Percentiles rank a stretch among this genome's conserved stretches.
Conservation (phyloP, 1,284 basidiomycete species). For the Microbotryum violaceum region DNA sequence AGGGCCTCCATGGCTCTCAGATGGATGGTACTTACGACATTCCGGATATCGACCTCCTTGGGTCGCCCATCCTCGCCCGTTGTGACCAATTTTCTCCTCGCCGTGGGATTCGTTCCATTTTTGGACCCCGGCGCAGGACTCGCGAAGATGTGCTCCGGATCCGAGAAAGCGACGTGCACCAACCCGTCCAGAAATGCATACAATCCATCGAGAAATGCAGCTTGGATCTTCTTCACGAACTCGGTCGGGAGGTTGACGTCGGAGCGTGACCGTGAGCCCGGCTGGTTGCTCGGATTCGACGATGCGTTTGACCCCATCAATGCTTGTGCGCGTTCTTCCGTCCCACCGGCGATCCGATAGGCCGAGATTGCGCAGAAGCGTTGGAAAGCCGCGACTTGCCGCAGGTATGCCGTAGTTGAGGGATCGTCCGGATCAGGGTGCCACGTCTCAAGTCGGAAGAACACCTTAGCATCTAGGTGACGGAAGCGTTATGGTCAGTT, state of each 20-base stretch:
- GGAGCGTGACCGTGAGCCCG: slow-evolving; percentile 5
- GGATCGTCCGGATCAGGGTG: slow-evolving; percentile 49
- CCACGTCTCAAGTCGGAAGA: slow-evolving; percentile 85
- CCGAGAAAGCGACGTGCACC: slow-evolving; percentile 69
- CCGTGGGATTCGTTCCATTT: slow-evolving; percentile 8
- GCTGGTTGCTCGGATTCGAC: slow-evolving; percentile 2
- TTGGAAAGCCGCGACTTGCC: slow-evolving; percentile 74
- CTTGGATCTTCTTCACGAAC: slow-evolving; percentile 61
- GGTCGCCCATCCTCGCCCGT: slow-evolving; percentile 26
- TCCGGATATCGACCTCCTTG: slow-evolving; percentile 38
- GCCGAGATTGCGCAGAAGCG: slow-evolving; percentile 67
- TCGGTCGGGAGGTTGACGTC: slow-evolving; percentile 32
- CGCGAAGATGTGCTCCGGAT: slow-evolving; percentile 39
- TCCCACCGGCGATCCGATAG: slow-evolving; percentile 74
- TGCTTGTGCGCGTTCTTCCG: slow-evolving; percentile 46
- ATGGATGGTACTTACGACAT: slow-evolving; percentile 31
- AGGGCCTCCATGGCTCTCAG: background rate
- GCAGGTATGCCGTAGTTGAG: slow-evolving; percentile 52
- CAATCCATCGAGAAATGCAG: slow-evolving; percentile 76
- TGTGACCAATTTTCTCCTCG: slow-evolving; percentile 26
- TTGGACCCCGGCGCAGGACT: background rate
- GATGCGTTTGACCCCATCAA: slow-evolving; percentile 12
- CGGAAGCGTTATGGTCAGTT: slow-evolving; percentile 8
- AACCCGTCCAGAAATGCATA: slow-evolving; percentile 87
- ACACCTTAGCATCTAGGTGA: slow-evolving; percentile 67